Conservation (phyloP, 805 yeast species). For the Candida manassasensis region DNA sequence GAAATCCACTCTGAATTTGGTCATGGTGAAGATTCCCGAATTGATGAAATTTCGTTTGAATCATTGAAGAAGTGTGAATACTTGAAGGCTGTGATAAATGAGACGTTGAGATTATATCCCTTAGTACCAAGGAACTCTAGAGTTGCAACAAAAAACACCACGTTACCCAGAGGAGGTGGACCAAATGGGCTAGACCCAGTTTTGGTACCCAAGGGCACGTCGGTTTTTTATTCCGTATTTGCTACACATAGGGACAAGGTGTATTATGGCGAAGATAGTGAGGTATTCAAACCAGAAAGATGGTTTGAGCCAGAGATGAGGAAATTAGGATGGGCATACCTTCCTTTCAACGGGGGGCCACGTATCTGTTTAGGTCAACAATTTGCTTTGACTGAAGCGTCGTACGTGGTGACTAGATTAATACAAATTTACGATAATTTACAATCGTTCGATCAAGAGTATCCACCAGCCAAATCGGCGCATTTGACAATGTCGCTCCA, state of each 20-base stretch:
- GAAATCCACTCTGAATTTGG: conserved; percentile 27
- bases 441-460: conserved; percentile 10
- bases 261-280: conserved; percentile 31
- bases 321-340: conserved; percentile 43
- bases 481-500: conserved; percentile 27
- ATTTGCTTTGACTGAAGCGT: conserved; percentile 51
- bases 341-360: conserved; percentile 55
- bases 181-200: conserved; percentile 20
- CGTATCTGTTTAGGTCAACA: conserved; percentile 54
- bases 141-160: conserved; percentile 24
- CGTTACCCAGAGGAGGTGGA: conserved; percentile 33
- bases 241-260: conserved; percentile 19
- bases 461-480: conserved; percentile 23
- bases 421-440: conserved; percentile 18
- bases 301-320: conserved; percentile 30
- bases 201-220: conserved; percentile 15
- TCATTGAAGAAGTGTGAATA: conserved; percentile 34
- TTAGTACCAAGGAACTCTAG: conserved; percentile 28
- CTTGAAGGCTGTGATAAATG: conserved; percentile 33
- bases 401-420: conserved; percentile 38
- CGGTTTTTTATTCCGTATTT: conserved; percentile 16
- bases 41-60: conserved; percentile 26
- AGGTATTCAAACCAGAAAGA: conserved; percentile 34
- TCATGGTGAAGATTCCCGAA: conserved; percentile 13
- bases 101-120: conserved; percentile 34